phyloP scores from a whole-genome alignment of 441 rosid species.

The Pelargonium australe region DNA sequence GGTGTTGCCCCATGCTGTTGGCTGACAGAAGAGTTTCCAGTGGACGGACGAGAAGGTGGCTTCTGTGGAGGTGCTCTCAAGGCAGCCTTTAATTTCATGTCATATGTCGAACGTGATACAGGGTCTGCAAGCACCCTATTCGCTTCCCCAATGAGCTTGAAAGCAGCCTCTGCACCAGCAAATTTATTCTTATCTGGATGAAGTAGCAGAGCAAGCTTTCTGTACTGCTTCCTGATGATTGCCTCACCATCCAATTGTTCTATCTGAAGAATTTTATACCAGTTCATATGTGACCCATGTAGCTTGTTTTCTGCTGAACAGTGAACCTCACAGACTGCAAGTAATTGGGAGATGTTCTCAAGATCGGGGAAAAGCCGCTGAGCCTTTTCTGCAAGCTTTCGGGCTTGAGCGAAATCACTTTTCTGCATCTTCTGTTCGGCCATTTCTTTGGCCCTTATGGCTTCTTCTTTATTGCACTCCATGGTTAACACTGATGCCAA shows the following conservation, averaged over 20 bases:
- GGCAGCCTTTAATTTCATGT: slow-evolving; percentile 35
- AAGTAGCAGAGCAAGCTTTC: slow-evolving; percentile 54
- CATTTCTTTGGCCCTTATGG: slow-evolving; percentile 37
- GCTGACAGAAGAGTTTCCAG: slow-evolving; percentile 19
- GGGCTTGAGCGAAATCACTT: slow-evolving; percentile 45
- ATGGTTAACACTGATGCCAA: slow-evolving; percentile 19
- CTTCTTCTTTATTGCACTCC: slow-evolving; percentile 77
- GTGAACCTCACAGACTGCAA: slow-evolving; percentile 53
- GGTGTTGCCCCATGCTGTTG: slow-evolving; percentile 19
- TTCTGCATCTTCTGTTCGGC: slow-evolving; percentile 43
- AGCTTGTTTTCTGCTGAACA: slow-evolving; percentile 40
- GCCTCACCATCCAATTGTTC: slow-evolving; percentile 38
- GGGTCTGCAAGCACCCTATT: slow-evolving; percentile 41
- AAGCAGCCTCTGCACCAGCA: slow-evolving; percentile 71
- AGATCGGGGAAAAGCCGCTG: slow-evolving; percentile 48
- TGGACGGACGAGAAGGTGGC: slow-evolving; percentile 24
- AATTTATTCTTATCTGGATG: slow-evolving; percentile 26
- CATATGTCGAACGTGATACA: slow-evolving; percentile 36
- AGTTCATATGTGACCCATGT: slow-evolving; percentile 39
- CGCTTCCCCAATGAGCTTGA: slow-evolving; percentile 63
- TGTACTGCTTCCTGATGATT: slow-evolving; percentile 57
- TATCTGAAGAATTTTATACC: slow-evolving; percentile 61
- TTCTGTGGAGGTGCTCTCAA: slow-evolving; percentile 15
- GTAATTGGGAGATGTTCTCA: slow-evolving; percentile 38
- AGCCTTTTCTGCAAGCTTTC: slow-evolving; percentile 37